Evolutionary conservation across 352 stramenopile species (phyloP), one percentile per base, ranked within the genome.

Genomic region (Phytopythium kandeliae): DNA sequence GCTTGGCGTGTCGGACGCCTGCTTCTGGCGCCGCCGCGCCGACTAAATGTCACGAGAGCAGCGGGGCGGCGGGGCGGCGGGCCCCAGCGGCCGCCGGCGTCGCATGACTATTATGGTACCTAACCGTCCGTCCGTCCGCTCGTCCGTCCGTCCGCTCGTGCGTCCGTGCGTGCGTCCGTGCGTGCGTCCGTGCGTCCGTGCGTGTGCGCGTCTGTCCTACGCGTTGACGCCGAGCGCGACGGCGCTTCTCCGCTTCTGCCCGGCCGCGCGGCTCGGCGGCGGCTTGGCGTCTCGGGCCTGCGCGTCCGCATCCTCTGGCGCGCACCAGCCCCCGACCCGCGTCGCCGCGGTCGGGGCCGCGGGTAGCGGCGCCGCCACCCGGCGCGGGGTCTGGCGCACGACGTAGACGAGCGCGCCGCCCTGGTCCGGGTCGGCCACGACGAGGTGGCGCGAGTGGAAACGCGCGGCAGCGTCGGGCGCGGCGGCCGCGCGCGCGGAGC

Each of bases 1-100:
- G 60, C 96, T 77, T 67, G 89, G 86, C 30, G 85, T 96, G 41
- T 96, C 88, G 21, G 80, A 96, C 54, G 78, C 81, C 48, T 92
- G 74, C 21, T 89, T 89, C 54, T 96, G 86, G 87, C 75, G 74
- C 47, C 81, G 80, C 64, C 28, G 28, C 28, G 5, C 28, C 5
- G 5, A 33, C 5, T 10, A n/a, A n/a, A n/a, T n/a, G n/a, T n/a
- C n/a, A n/a, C n/a, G n/a, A n/a, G n/a, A n/a, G n/a, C n/a, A n/a
- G n/a, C n/a, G n/a, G n/a, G n/a, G n/a, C n/a, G n/a, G n/a, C n/a
- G n/a, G n/a, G n/a, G n/a, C n/a, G n/a, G n/a, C n/a, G n/a, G n/a
- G n/a, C n/a, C n/a, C n/a, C n/a, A n/a, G 28, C 28, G 28, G 5
- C 28, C 28, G 28, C 5, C 10, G 28, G 28, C 28, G 28, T 33